Base-by-base conservation (phyloP, 768 basidiomycete species). In the Lanmaoa pseudosensibilis region DNA sequence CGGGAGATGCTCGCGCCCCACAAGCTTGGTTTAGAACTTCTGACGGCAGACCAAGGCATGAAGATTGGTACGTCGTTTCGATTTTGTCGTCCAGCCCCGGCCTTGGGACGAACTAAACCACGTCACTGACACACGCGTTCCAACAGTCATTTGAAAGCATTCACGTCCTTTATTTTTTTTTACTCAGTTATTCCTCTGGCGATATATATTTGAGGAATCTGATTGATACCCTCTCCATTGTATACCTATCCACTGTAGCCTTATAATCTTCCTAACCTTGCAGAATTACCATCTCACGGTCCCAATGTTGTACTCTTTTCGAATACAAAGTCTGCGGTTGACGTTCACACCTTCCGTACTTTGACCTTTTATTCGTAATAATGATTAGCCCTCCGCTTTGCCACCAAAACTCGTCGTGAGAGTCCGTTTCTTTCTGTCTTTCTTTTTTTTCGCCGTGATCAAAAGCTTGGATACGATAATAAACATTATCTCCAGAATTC, bases 21-120 rank as follows among this genome's bases (percentile, higher is more conserved):
- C 58, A 76, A 74, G n/a, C 77, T 95, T 9, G 95, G 93, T 0
- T 82, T 84, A 21, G 79, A 84, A 54, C 79, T 96, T 45, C 61
- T 90, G 38, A 82, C 83, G 32, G 88, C 84, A 30, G 82, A 85
- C 46, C 91, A 89, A 71, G 95, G 94, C 19, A 88, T 88, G 84
- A 80, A 80, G 59, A 87, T 95, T 46, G 77, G 92, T 93, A 69
- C 66, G 88, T 81, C 27, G 38, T 4, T 32, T 19, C 33, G 18
- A 9, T 8, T 11, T 41, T n/a, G n/a, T n/a, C 59, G 41, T 19
- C 16, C 13, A 10, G 2, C 11, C 2, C 27, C 11, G 3, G 2
- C 9, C 10, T 15, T 37, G 34, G 36, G 36, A 18, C 37, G 37
- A 37, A 9, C 8, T 18, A 37, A 37, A 27, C 5, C 27, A 2